These are phyloP conservation scores for Artemisia tridentata DNA, from an alignment of 129 eudicot species.

Conservation along the genomic window DNA sequence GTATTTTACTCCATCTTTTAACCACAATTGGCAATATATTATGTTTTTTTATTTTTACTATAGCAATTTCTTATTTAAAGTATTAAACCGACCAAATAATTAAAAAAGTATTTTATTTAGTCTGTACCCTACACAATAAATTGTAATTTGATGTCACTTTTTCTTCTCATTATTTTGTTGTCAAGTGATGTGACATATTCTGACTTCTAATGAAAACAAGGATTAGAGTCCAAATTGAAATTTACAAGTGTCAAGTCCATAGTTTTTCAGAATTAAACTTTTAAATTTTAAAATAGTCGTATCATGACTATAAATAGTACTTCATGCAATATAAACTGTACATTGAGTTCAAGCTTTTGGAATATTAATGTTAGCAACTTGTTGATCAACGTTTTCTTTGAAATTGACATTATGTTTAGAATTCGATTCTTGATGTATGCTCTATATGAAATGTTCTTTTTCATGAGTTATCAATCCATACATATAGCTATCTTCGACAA, in stretches of 20 bases:
- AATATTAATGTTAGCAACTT: constrained; percentile 25
- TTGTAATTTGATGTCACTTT: background rate
- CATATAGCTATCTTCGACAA: constrained; percentile 19
- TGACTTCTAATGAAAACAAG: constrained; percentile 21
- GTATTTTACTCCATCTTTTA: background rate
- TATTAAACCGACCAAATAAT: constrained; percentile 22
- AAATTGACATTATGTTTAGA: constrained; percentile 30
- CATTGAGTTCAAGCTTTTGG: background rate
- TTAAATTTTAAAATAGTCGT: background rate
- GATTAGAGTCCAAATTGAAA: constrained; percentile 23
- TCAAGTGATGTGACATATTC: constrained; percentile 35
- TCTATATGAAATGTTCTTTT: constrained; percentile 16
- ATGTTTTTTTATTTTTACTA: background rate
- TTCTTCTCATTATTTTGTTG: constrained; percentile 2
- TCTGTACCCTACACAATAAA: background rate
- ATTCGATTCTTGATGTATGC: constrained; percentile 24
- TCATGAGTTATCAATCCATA: constrained; percentile 23
- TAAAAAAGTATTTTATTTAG: background rate
- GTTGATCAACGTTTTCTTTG: constrained; percentile 26
- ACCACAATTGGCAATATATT: constrained; percentile 4
- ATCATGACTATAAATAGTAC: constrained; percentile 5
- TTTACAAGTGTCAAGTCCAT: constrained; percentile 24
- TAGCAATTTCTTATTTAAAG: background rate
- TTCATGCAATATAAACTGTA: constrained; percentile 7
- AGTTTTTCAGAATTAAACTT: constrained; percentile 2